Evolutionary conservation across 257 asterid species (phyloP), one percentile per base, ranked within the genome.

Genomic region (Primulina tabacum): DNA sequence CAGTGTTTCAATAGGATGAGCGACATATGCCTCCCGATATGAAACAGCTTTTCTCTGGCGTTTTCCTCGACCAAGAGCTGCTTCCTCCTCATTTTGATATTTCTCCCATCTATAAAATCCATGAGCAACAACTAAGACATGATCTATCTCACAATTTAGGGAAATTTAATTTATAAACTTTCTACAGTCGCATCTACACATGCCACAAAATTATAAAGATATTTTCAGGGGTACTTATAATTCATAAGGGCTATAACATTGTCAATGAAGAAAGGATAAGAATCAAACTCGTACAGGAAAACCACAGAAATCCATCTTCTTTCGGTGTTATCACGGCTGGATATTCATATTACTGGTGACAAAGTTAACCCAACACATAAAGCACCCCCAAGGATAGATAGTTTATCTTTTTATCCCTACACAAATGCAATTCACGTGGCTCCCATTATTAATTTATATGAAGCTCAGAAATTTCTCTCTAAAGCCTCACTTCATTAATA

Each of bases 21-120:
- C 66, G 26, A 87, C 85, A 80, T 87, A 93, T 62, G 92, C 92
- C 82, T 93, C 99, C 77, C 95, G 79, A 83, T 90, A 93, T 68
- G 96, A 86, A 80, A 93, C 87, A 43, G 96, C 89, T 83, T 93
- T 90, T 72, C 97, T 81, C 72, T 83, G 97, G 81, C 99, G 96
- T 81, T 93, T 93, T 43, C 99, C 99, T 53, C 99, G 96, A 64
- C 99, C 99, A 82, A 93, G 99, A 73, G 89, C 89, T 74, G 97
- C 97, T 82, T 90, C 96, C 87, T 87, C 96, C 86, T 89, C 99
- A 33, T 71, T 85, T 69, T 87, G 97, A 81, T 86, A 85, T 63
- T 73, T 93, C 84, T 89, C 95, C 99, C 99, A 93, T 82, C 99
- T 93, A 79, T 65, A 75, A 69, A 75, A 73, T 18, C 81, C 60